Percentiles rank a stretch among this genome's conserved stretches.
phyloP scores from a whole-genome alignment of 495 filamentous ascomycete species.

The Penicillium pulvis region DNA sequence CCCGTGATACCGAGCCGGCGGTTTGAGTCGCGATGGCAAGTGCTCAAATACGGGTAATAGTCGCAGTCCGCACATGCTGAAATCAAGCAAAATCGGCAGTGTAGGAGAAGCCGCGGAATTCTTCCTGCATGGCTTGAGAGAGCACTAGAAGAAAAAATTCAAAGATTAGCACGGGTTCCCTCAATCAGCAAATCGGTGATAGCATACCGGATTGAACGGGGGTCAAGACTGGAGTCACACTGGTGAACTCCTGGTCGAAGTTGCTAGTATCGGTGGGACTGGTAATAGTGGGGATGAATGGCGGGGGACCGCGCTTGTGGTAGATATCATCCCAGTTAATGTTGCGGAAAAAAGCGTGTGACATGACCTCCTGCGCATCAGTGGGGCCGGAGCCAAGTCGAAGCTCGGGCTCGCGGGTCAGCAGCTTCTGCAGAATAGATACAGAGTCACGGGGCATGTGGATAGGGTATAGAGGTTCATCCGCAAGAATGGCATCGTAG shows the following conservation, averaged over 20 bases:
- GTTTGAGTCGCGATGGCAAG: constrained; percentile 9
- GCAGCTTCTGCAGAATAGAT: constrained; percentile 94
- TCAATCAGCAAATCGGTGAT: constrained; percentile 1
- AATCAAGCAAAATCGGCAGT: constrained; percentile 69
- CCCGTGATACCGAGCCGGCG: neutral
- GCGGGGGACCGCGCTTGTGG: constrained; percentile 85
- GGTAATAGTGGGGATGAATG: constrained; percentile 86
- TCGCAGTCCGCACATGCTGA: constrained; percentile 13
- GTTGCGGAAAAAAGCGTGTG: constrained; percentile 95
- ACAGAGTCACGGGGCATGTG: constrained; percentile 99
- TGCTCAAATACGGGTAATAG: constrained; percentile 17
- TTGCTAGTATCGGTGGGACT: constrained; percentile 97
- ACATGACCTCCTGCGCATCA: constrained; percentile 99
- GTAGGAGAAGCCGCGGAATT: constrained; percentile 99
- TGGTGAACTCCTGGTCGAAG: constrained; percentile 98
- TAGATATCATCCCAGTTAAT: constrained; percentile 99
- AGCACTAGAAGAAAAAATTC: constrained; percentile 62
- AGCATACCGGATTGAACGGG: constrained; percentile 95
- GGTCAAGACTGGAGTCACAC: constrained; percentile 95
- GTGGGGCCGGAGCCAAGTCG: constrained; percentile 92
- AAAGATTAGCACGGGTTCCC: constrained; percentile 15
- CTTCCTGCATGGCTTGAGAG: constrained; percentile 98
- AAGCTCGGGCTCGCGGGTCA: constrained; percentile 92
- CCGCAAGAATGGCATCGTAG: constrained; percentile 97
- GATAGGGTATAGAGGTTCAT: constrained; percentile 97